A percentile compares a stretch with the other conserved stretches of the same genome.
phyloP scores from a whole-genome alignment of 495 filamentous ascomycete genomes.

The Penicillium daleae region DNA sequence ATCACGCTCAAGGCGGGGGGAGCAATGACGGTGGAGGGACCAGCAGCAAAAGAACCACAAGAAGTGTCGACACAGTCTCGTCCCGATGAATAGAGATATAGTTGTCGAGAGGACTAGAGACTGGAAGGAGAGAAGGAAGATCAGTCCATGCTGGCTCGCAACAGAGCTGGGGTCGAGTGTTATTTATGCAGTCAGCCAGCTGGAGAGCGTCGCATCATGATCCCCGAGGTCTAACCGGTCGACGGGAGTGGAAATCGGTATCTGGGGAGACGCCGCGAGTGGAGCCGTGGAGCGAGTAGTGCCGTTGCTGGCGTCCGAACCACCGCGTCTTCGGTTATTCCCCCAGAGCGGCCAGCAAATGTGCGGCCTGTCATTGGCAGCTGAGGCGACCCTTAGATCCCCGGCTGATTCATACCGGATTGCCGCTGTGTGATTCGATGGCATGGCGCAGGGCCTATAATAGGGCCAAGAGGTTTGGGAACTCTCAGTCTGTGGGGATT shows the following conservation, averaged over 20 bases:
- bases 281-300: slow-evolving; percentile 15
- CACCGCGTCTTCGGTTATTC: slow-evolving; percentile 15
- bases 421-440: not conserved
- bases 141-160: slow-evolving; percentile 12
- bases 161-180: not conserved
- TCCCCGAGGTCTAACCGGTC: slow-evolving; percentile 39
- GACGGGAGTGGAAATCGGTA: slow-evolving; percentile 39
- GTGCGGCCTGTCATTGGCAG: not conserved
- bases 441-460: not conserved
- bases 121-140: not conserved
- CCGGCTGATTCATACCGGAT: slow-evolving; percentile 3
- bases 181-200: slow-evolving; percentile 18
- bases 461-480: not conserved
- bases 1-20: slow-evolving; percentile 3
- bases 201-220: not conserved
- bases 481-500: not conserved
- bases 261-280: slow-evolving; percentile 27
- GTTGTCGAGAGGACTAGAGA: not conserved
- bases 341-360: not conserved
- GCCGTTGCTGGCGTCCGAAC: slow-evolving; percentile 20
- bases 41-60: not conserved
- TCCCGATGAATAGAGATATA: not conserved
- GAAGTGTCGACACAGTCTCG: not conserved
- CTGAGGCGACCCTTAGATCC: not conserved
- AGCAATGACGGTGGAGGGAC: not conserved